Conservation (phyloP, 345 rosid genomes). For the Alliaria petiolata region DNA sequence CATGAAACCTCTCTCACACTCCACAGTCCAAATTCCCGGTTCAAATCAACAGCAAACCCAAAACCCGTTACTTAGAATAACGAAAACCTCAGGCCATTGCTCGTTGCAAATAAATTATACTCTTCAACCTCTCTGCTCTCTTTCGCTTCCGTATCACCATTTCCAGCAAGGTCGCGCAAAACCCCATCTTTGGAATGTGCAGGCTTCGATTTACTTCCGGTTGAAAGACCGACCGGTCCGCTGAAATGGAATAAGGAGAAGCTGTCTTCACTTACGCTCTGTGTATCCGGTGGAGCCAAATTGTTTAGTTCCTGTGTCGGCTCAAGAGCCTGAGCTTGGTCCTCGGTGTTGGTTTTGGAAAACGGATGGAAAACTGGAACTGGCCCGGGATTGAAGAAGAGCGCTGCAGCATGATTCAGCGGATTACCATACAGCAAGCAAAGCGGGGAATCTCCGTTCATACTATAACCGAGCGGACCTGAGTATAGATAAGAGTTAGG, state of each 20-base stretch:
- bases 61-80: slow-evolving; percentile 47
- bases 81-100: slow-evolving; percentile 65
- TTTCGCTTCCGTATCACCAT: slow-evolving; percentile 31
- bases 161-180: slow-evolving; percentile 37
- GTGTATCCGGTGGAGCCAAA: slow-evolving; percentile 5
- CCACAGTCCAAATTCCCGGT: neutral
- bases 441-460: slow-evolving; percentile 21
- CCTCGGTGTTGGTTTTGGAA: slow-evolving; percentile 43
- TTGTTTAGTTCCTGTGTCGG: slow-evolving; percentile 8
- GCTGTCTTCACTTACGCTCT: slow-evolving; percentile 23
- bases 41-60: slow-evolving; percentile 18
- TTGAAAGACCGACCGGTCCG: slow-evolving; percentile 69
- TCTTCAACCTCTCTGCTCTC: slow-evolving; percentile 54
- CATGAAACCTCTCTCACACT: slow-evolving; percentile 3
- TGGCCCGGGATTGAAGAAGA: slow-evolving; percentile 46
- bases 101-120: slow-evolving; percentile 83
- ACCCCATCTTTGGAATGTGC: slow-evolving; percentile 45
- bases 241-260: slow-evolving; percentile 92
- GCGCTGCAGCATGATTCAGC: slow-evolving; percentile 43
- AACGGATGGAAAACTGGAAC: slow-evolving; percentile 54
- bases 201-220: slow-evolving; percentile 40
- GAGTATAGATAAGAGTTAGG: slow-evolving; percentile 59
- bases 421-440: slow-evolving; percentile 53
- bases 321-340: slow-evolving; percentile 45
- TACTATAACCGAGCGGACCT: slow-evolving; percentile 49